phyloP scores from a whole-genome alignment of 805 yeast genomes.

The Kuraishia piskuri region DNA sequence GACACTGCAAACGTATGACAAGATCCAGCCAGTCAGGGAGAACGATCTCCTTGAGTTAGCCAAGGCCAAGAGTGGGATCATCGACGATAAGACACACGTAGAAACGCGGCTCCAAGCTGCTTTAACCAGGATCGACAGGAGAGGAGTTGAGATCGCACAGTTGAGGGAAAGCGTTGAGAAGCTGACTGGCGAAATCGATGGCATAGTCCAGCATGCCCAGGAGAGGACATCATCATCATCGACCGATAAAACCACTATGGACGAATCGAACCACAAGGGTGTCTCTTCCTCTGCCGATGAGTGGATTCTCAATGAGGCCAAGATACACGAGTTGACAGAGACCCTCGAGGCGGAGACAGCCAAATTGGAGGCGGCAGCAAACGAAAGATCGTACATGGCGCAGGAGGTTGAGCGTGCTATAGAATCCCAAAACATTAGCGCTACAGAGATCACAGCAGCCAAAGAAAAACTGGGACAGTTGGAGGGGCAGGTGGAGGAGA shows the following conservation, averaged over 20 bases:
- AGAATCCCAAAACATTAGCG: constrained; percentile 38
- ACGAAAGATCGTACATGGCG: constrained; percentile 58
- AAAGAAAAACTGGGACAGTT: background rate
- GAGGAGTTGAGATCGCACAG: constrained; percentile 14
- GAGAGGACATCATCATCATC: too few species aligned
- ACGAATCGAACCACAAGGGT: too few species aligned
- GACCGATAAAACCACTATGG: too few species aligned
- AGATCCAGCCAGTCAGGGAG: constrained; percentile 29
- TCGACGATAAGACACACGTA: constrained; percentile 34
- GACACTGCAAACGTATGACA: constrained; percentile 39
- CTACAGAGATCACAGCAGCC: constrained; percentile 17
- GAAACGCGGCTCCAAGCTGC: constrained; percentile 23
- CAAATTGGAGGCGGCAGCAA: constrained; percentile 35
- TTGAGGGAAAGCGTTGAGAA: constrained; percentile 7
- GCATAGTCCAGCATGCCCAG: background rate
- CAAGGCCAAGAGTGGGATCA: constrained; percentile 35
- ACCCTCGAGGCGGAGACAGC: constrained; percentile 34
- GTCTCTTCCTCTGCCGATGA: too few species aligned
- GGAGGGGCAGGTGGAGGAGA: background rate
- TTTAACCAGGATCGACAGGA: constrained; percentile 13
- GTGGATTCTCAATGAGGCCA: constrained; percentile 28
- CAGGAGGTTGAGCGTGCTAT: constrained; percentile 49
- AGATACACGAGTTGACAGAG: constrained; percentile 36
- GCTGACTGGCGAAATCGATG: constrained; percentile 2
- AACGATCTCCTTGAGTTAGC: constrained; percentile 33